Base-by-base conservation (phyloP, 106 monocot species). In the Xerophyta viscosa region DNA sequence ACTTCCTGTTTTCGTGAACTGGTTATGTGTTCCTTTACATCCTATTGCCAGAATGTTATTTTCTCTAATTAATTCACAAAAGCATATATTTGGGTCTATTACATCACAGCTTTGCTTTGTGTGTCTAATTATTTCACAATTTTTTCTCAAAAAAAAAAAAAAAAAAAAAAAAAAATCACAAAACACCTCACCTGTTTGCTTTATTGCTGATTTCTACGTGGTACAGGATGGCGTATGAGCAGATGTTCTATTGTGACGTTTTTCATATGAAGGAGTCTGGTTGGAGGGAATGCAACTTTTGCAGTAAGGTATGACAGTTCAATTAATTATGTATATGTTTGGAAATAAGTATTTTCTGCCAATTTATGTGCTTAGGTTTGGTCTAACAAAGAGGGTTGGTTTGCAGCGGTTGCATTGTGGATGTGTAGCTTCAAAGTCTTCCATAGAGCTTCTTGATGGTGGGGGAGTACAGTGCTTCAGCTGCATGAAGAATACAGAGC, bases 201-300 rank as follows among this genome's bases (percentile, higher is more conserved):
- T n/a, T n/a, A n/a, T n/a, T n/a, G n/a, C n/a, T n/a, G n/a, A n/a
- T 9, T 50, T 12, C 2, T 61, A 28, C 45, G 66, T 12, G 66
- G n/a, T 14, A 44, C n/a, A 92, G 92, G 62, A 64, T 79, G 73
- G 83, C 83, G 63, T 92, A 74, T 66, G 87, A 92, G 52, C 72
- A 83, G 48, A 52, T 65, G 48, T 50, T 74, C 27, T 92, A 80
- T 45, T 92, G 92, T 60, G 79, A 92, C 41, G 57, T 71, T 39
- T 92, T 92, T 83, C 92, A 92, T 48, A 63, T 57, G 62, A 80
- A 75, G 27, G 92, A 92, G 63, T 87, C 92, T 62, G 92, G 92
- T 11, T 92, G 92, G 92, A 82, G 92, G 43, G 87, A 87, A 61
- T 92, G 92, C 62, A 50, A 60, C 59, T 77, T 60, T 23, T 92